These are phyloP conservation scores for Somion occarium DNA, from an alignment of 1,284 basidiomycete genomes.

Conservation along the genomic window DNA sequence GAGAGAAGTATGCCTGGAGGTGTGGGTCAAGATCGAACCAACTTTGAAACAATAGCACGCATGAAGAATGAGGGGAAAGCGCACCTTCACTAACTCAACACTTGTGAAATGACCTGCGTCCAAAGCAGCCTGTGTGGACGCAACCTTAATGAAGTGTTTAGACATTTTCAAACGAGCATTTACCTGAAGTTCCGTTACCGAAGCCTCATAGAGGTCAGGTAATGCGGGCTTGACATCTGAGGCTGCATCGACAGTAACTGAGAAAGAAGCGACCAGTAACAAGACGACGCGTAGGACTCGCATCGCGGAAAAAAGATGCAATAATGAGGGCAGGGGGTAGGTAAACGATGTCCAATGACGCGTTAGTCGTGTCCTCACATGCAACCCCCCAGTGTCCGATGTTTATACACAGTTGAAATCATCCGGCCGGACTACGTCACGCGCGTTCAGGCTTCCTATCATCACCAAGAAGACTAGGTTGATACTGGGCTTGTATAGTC, in stretches of 20 bases:
- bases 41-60: no score
- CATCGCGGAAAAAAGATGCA: no score
- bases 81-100: slow-evolving; percentile 60
- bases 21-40: background rate
- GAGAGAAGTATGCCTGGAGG: slow-evolving; percentile 57
- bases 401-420: background rate
- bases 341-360: background rate
- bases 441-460: no score
- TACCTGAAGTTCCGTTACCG: slow-evolving; percentile 49
- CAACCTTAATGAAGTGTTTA: background rate
- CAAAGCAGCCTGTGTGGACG: slow-evolving; percentile 14
- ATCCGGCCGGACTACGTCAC: no score
- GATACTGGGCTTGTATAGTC: no score
- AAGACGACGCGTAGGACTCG: background rate
- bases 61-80: slow-evolving; percentile 6
- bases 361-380: background rate
- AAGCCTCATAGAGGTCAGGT: slow-evolving; percentile 63
- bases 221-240: slow-evolving; percentile 15
- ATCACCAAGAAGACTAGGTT: no score
- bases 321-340: background rate
- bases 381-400: background rate
- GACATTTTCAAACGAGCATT: slow-evolving; percentile 32
- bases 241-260: background rate
- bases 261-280: background rate
- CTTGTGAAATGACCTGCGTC: slow-evolving; percentile 52